Evolutionary conservation across 2,329 filamentous ascomycete genomes (phyloP).

Genomic region (Xylaria sp.): DNA sequence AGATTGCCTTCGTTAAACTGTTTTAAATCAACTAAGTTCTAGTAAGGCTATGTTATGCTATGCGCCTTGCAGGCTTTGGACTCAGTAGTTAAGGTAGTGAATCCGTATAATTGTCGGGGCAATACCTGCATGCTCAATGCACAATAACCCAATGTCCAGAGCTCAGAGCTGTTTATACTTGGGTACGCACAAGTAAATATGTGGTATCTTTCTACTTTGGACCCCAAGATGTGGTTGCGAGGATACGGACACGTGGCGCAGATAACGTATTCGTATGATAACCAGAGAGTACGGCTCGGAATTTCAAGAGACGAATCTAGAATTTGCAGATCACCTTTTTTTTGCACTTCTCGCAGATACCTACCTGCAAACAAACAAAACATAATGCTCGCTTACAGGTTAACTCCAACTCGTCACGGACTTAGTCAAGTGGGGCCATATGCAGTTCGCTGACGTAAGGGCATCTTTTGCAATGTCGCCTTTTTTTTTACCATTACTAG

Average conservation of each 20-base stretch:
- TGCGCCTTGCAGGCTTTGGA: neutral
- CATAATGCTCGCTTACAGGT: neutral
- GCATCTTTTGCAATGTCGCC: neutral
- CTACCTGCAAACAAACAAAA: neutral
- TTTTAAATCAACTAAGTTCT: neutral
- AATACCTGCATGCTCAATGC: neutral
- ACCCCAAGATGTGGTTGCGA: neutral
- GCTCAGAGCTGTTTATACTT: neutral
- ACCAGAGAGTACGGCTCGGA: neutral
- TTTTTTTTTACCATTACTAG: neutral
- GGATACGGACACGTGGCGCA: neutral
- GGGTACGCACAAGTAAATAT: neutral
- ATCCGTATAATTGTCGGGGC: neutral
- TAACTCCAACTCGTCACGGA: neutral
- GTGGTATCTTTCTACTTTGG: too few species aligned
- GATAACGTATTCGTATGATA: neutral
- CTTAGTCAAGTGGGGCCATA: slow-evolving; percentile 28
- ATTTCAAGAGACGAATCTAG: neutral
- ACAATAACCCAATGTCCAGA: too few species aligned
- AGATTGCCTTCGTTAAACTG: neutral
- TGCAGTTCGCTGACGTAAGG: slow-evolving; percentile 31
- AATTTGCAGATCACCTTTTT: neutral
- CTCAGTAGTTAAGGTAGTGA: neutral
- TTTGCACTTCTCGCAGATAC: too few species aligned
- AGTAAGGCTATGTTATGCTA: neutral